Conservation (phyloP, 148 eudicot genomes). For the Mesembryanthemum crystallinum region DNA sequence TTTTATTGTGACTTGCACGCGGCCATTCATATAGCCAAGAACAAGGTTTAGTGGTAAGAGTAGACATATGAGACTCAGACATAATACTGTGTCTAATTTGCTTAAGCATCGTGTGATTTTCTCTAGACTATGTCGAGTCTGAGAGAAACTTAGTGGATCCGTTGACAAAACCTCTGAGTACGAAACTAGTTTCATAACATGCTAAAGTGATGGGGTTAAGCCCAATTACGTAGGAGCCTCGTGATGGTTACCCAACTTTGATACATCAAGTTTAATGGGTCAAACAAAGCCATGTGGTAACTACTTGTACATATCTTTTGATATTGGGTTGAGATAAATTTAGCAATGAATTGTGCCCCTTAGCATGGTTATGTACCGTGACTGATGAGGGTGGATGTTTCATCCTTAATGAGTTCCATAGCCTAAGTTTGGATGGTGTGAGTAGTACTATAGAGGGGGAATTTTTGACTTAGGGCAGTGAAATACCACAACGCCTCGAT, state of each 20-base stretch:
- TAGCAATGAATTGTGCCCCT: no score
- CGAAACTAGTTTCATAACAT: conserved; percentile 5
- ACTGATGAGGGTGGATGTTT: neutral
- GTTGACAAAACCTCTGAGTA: neutral
- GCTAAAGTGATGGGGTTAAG: conserved; percentile 4
- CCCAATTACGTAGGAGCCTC: neutral
- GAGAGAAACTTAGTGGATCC: conserved; percentile 4
- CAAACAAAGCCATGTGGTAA: neutral
- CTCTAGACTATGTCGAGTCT: neutral
- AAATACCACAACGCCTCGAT: no score
- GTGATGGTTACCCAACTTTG: conserved; percentile 10
- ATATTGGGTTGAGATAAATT: no score
- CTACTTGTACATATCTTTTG: no score
- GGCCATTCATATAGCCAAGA: neutral
- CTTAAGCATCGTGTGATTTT: neutral
- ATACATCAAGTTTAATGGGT: conserved; percentile 6
- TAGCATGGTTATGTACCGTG: neutral
- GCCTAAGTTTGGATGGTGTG: conserved; percentile 12
- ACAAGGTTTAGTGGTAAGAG: conserved; percentile 6
- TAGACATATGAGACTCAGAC: neutral
- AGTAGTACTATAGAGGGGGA: neutral
- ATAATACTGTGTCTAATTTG: neutral
- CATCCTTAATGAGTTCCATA: conserved; percentile 7
- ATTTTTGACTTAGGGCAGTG: no score
- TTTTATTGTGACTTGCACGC: neutral